Conservation (phyloP, 106 monocot genomes). For the Dioscorea zingiberensis region DNA sequence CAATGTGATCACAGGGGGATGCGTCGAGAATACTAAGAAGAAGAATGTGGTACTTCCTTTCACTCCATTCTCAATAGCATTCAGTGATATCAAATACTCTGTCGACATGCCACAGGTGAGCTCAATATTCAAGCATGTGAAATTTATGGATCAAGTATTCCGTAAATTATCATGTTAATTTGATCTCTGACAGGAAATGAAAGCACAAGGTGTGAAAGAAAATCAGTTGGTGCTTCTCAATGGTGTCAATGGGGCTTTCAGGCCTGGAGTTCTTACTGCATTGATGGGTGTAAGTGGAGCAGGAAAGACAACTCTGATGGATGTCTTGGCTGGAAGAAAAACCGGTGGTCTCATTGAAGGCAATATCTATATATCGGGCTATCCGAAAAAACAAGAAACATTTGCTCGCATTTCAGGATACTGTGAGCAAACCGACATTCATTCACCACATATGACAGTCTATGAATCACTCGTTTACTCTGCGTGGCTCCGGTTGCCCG, state of each 20-base stretch:
- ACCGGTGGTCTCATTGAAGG: constrained; percentile 24
- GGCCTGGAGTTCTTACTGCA: constrained; percentile 29
- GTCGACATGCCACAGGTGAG: constrained; percentile 18
- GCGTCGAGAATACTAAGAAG: not conserved
- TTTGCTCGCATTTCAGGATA: constrained; percentile 26
- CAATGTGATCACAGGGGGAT: not conserved
- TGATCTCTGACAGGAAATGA: constrained; percentile 15
- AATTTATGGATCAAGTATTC: no score
- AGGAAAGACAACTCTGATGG: constrained; percentile 27
- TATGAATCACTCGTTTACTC: constrained; percentile 21
- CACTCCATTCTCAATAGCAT: constrained; percentile 23
- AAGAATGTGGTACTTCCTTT: constrained; percentile 7
- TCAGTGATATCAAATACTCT: constrained; percentile 18
- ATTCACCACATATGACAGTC: constrained; percentile 23
- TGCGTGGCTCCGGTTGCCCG: constrained; percentile 17
- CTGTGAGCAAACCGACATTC: constrained; percentile 28
- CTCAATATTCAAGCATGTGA: not conserved
- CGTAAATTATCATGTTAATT: not conserved
- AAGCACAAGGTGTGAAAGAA: constrained; percentile 9
- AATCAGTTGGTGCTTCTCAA: constrained; percentile 13
- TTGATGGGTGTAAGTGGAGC: constrained; percentile 27
- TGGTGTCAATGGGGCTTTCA: constrained; percentile 20
- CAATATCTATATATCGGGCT: constrained; percentile 16
- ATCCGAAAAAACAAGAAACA: constrained; percentile 24
- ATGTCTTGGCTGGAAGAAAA: constrained; percentile 21